These are phyloP conservation scores for Colletotrichum sp. DNA, from an alignment of 2,329 filamentous ascomycete genomes.

Conservation along the genomic window DNA sequence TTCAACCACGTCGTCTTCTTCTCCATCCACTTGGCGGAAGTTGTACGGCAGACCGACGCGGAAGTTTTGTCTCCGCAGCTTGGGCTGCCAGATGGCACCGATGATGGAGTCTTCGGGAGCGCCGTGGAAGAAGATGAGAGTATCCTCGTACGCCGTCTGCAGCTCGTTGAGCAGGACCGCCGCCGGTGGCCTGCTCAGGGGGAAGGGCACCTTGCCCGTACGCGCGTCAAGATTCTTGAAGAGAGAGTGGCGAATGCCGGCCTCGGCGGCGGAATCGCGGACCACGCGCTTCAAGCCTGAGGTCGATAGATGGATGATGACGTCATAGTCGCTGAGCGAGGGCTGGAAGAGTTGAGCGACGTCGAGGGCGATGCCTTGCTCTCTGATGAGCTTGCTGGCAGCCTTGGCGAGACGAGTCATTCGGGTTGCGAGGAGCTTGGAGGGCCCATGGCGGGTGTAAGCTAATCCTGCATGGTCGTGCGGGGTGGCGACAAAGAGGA, in stretches of 20 bases:
- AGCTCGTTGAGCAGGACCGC: constrained; percentile 72
- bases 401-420: constrained; percentile 84
- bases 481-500: constrained; percentile 82
- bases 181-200: constrained; percentile 65
- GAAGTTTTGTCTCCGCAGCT: constrained; percentile 63
- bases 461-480: constrained; percentile 78
- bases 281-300: constrained; percentile 52
- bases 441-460: constrained; percentile 76
- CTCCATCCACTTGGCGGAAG: constrained; percentile 41
- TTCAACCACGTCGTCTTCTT: constrained; percentile 55
- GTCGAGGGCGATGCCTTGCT: constrained; percentile 58
- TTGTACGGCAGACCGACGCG: constrained; percentile 73
- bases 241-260: constrained; percentile 46
- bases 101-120: constrained; percentile 58
- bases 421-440: constrained; percentile 82
- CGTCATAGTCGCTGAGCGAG: constrained; percentile 79
- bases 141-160: constrained; percentile 67
- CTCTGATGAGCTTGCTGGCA: constrained; percentile 66
- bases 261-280: constrained; percentile 41
- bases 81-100: constrained; percentile 64
- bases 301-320: constrained; percentile 75
- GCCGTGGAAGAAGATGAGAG: constrained; percentile 82
- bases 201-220: constrained; percentile 46
- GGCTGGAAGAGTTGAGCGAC: constrained; percentile 72
- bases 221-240: constrained; percentile 84